phyloP scores from a whole-genome alignment of 2,329 filamentous ascomycete genomes.

The Fusarium albosuccineum region DNA sequence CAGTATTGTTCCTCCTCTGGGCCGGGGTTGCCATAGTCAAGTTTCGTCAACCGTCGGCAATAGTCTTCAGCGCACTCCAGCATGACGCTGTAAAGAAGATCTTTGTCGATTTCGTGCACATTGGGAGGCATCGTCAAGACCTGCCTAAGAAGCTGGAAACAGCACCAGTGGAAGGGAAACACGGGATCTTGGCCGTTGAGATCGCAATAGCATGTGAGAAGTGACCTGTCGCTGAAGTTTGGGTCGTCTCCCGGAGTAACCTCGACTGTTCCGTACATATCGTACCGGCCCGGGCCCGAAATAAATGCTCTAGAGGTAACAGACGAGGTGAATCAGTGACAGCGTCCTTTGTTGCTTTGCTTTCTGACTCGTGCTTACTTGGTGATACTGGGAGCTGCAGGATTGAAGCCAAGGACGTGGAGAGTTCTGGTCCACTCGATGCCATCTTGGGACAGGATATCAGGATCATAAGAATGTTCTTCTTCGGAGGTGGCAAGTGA shows the following conservation, averaged over 20 bases:
- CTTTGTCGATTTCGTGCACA: slow-evolving; percentile 1
- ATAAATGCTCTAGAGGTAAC: slow-evolving; percentile 7
- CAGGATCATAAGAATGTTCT: neutral
- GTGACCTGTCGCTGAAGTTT: neutral
- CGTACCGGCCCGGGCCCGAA: slow-evolving; percentile 2
- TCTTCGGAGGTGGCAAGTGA: neutral
- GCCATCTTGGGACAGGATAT: neutral
- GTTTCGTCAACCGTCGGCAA: neutral
- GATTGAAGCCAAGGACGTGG: slow-evolving; percentile 12
- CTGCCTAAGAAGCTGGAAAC: neutral
- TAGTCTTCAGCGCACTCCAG: neutral
- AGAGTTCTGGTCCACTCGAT: neutral
- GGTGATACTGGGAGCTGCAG: neutral
- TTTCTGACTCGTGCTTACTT: neutral
- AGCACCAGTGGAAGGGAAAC: slow-evolving; percentile 14
- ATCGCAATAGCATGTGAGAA: neutral
- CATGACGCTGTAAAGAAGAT: slow-evolving; percentile 13
- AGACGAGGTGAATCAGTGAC: neutral
- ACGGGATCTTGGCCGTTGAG: slow-evolving; percentile 2
- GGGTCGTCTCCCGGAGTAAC: slow-evolving; percentile 2
- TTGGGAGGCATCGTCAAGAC: neutral
- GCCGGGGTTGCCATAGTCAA: neutral
- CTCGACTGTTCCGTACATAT: neutral
- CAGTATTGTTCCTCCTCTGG: slow-evolving; percentile 1
- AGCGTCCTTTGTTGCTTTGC: neutral